Evolutionary conservation across 176 grass and related monocot genomes (phyloP).

Genomic region (Miscanthus lutarioriparius): DNA sequence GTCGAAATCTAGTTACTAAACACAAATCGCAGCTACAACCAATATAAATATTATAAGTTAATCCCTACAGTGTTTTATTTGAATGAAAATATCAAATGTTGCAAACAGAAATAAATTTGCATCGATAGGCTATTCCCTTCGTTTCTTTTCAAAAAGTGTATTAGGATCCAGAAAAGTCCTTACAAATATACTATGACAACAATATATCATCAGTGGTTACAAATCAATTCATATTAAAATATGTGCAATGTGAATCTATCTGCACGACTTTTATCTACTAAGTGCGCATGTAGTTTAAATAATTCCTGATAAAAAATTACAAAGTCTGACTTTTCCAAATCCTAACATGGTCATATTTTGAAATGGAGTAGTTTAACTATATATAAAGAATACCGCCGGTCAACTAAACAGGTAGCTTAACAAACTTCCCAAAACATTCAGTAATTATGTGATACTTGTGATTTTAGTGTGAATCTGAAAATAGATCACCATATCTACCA

Average conservation of each 20-base stretch:
- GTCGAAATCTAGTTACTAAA: slow-evolving; percentile 5
- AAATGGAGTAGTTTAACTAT: neutral
- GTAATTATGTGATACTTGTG: neutral
- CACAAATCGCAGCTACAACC: neutral
- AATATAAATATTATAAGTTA: neutral
- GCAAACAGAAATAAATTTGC: neutral
- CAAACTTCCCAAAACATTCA: neutral
- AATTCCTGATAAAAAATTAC: neutral
- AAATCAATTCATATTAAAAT: neutral
- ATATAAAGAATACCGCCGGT: neutral
- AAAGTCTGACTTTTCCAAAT: neutral
- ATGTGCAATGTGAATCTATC: neutral
- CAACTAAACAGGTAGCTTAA: neutral
- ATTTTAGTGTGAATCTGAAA: neutral
- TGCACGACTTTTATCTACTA: neutral
- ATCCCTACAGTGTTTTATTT: neutral
- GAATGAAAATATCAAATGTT: neutral
- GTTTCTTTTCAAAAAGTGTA: neutral
- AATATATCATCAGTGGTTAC: neutral
- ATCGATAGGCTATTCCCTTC: neutral
- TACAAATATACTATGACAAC: neutral
- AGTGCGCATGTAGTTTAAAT: neutral
- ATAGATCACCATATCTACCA: neutral
- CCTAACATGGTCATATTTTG: neutral
- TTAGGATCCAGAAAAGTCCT: neutral